Evolutionary conservation across 2,329 filamentous ascomycete genomes (phyloP).

Genomic region (Colletotrichum sojae): DNA sequence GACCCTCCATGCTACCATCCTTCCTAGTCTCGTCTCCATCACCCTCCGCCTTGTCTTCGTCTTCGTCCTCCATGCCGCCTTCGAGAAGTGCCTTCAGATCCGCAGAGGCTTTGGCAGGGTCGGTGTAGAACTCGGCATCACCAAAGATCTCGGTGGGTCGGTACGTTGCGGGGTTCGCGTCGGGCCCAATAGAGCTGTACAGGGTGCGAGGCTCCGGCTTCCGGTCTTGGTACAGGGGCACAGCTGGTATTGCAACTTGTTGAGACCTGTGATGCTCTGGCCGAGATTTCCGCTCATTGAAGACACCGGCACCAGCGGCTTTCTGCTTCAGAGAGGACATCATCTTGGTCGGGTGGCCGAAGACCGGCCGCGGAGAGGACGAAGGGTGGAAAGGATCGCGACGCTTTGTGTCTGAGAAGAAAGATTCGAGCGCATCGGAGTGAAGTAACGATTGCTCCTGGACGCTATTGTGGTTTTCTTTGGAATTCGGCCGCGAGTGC

Average conservation of each 20-base stretch:
- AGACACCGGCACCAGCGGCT: conserved; percentile 64
- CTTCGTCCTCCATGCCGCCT: conserved; percentile 83
- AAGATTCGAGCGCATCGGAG: conserved; percentile 38
- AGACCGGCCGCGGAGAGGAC: conserved; percentile 46
- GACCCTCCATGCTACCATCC: conserved; percentile 76
- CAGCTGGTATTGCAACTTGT: conserved; percentile 62
- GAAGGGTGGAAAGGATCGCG: conserved; percentile 38
- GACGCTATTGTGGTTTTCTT: conserved; percentile 23
- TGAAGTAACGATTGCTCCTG: conserved; percentile 38
- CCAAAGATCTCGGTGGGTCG: conserved; percentile 48
- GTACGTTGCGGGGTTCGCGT: conserved; percentile 50
- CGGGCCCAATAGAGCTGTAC: conserved; percentile 60
- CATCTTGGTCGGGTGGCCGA: conserved; percentile 59
- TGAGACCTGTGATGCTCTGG: conserved; percentile 71
- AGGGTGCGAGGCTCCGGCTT: conserved; percentile 62
- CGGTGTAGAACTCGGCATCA: conserved; percentile 75
- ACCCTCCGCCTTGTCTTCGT: conserved; percentile 64
- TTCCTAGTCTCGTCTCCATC: conserved; percentile 49
- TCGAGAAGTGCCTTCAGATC: conserved; percentile 88
- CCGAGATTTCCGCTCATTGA: conserved; percentile 67
- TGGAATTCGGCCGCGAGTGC: conserved; percentile 13
- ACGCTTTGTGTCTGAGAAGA: conserved; percentile 38
- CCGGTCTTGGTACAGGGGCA: conserved; percentile 62
- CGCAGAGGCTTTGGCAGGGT: conserved; percentile 78
- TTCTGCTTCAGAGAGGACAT: conserved; percentile 68